Conservation (phyloP, 2,329 filamentous ascomycete genomes). For the Lanzia echinophila region DNA sequence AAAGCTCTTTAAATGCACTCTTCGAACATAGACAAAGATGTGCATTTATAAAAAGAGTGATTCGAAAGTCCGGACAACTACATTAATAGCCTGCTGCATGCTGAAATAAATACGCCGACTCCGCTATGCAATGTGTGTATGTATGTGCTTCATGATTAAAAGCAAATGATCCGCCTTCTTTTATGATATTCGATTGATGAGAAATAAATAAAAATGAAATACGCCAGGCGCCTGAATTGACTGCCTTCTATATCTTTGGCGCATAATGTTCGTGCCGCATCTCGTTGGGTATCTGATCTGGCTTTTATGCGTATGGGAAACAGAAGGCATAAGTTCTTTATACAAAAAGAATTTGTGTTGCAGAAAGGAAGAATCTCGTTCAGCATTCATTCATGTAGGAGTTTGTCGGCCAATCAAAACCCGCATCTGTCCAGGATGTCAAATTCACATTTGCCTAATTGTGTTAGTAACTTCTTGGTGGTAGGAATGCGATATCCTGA, state of each 20-base stretch:
- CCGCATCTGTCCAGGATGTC: conserved; percentile 49
- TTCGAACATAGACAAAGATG: background rate
- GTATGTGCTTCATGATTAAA: conserved; percentile 3
- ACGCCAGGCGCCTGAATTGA: conserved; percentile 4
- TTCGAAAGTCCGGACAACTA: background rate
- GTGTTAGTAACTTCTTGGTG: conserved; percentile 8
- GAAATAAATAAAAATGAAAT: conserved; percentile 2
- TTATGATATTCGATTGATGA: conserved; percentile 4
- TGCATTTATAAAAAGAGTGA: background rate
- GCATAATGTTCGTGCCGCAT: conserved; percentile 8
- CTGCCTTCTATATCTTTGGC: conserved; percentile 12
- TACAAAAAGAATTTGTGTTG: conserved; percentile 14
- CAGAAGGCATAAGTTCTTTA: conserved; percentile 14
- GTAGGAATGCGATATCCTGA: conserved; percentile 26
- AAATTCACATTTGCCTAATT: conserved; percentile 50
- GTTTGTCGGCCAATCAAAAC: conserved; percentile 55
- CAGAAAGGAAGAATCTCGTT: conserved; percentile 5
- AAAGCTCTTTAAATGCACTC: conserved; percentile 1
- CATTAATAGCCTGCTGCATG: background rate
- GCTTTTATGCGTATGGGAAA: conserved; percentile 8
- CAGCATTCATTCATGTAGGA: conserved; percentile 50
- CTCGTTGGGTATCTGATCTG: conserved; percentile 9
- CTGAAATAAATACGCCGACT: conserved; percentile 8
- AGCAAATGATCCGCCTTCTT: conserved; percentile 1
- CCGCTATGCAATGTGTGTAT: conserved; percentile 12